Conservation (phyloP, 441 rosid species). For the Adansonia grandidieri region DNA sequence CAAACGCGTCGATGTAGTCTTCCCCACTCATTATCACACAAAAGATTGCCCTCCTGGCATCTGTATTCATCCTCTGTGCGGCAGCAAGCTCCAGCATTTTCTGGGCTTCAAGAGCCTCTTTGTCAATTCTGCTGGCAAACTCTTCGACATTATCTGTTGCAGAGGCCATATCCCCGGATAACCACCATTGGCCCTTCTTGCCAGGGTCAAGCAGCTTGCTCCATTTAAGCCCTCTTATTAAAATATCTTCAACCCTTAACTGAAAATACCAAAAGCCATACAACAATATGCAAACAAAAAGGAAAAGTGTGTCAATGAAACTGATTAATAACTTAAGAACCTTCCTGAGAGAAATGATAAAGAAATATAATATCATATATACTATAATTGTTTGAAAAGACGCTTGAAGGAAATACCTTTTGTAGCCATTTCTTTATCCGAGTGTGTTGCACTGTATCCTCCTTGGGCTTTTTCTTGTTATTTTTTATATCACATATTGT, state of each 20-base stretch:
- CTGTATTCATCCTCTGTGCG: constrained; percentile 90
- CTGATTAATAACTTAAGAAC: background rate
- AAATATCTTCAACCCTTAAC: constrained; percentile 70
- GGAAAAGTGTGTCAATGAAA: constrained; percentile 7
- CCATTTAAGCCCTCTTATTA: constrained; percentile 84
- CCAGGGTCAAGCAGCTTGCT: constrained; percentile 82
- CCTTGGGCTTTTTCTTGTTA: constrained; percentile 76
- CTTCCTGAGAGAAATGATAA: background rate
- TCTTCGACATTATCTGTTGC: constrained; percentile 53
- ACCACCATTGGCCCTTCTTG: constrained; percentile 97
- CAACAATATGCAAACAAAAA: constrained; percentile 2
- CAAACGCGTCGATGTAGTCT: constrained; percentile 87
- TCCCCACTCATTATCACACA: constrained; percentile 92
- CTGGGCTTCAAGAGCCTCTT: constrained; percentile 78
- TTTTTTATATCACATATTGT: constrained; percentile 86
- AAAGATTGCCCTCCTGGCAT: constrained; percentile 81
- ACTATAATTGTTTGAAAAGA: background rate
- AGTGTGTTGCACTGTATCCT: constrained; percentile 65
- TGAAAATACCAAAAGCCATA: constrained; percentile 35
- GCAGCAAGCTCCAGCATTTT: constrained; percentile 87
- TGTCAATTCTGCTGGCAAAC: constrained; percentile 81
- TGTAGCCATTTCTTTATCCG: constrained; percentile 93
- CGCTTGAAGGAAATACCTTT: constrained; percentile 51
- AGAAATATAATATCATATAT: background rate
- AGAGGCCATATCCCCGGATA: constrained; percentile 55